Conservation (phyloP, 108 stramenopile genomes). For the Nitzschia sp. region DNA sequence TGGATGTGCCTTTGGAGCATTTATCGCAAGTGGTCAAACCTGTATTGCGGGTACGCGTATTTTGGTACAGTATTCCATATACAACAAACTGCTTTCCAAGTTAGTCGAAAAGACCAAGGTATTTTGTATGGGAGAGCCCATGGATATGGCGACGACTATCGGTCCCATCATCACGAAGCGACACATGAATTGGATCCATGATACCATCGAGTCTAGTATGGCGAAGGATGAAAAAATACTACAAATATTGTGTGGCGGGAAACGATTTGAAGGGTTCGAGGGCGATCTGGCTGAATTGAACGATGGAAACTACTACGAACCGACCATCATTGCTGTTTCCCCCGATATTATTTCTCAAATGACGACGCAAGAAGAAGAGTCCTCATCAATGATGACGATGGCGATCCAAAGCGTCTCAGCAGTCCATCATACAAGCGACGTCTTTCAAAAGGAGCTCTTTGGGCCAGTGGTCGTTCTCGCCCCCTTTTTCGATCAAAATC, state of each 20-base stretch:
- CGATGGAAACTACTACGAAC: conserved; percentile 27
- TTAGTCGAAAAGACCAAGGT: conserved; percentile 36
- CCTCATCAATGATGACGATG: not conserved
- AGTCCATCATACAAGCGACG: conserved; percentile 2
- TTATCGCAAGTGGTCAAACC: conserved; percentile 63
- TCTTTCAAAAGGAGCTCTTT: conserved; percentile 19
- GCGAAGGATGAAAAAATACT: not conserved
- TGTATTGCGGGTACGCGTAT: conserved; percentile 70
- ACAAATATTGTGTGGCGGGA: conserved; percentile 20
- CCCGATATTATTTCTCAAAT: not conserved
- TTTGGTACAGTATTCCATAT: conserved; percentile 53
- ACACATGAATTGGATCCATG: conserved; percentile 40
- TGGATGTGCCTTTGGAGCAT: conserved; percentile 61
- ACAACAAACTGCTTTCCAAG: conserved; percentile 31
- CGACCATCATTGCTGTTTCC: conserved; percentile 16
- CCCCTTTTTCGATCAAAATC: conserved; percentile 43
- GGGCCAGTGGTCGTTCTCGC: conserved; percentile 53
- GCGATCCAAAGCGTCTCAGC: not conserved
- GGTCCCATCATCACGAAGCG: conserved; percentile 37
- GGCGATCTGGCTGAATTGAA: conserved; percentile 10
- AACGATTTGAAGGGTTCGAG: conserved; percentile 4
- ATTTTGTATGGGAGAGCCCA: conserved; percentile 46
- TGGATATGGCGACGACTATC: conserved; percentile 30
- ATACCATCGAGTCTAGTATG: not conserved
- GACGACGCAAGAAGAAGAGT: not conserved